Conservation (phyloP, 2,329 filamentous ascomycete genomes). For the Fusarium newnesense region DNA sequence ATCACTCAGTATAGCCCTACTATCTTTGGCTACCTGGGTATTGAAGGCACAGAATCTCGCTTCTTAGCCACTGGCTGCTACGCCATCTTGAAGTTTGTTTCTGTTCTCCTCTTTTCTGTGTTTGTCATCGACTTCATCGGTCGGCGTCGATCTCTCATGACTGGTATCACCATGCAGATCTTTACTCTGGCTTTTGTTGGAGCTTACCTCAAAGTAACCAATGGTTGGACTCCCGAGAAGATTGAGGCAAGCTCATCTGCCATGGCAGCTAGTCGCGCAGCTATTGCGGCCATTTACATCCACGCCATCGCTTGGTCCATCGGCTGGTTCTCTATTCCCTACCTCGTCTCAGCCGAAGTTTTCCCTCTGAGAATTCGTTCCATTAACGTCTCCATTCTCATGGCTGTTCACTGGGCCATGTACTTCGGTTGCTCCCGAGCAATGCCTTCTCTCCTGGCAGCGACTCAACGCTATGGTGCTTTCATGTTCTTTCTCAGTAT, state of each 20-base stretch:
- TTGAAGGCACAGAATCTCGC: constrained; percentile 34
- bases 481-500: constrained; percentile 47
- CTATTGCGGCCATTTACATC: constrained; percentile 57
- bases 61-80: constrained; percentile 44
- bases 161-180: constrained; percentile 48
- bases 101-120: constrained; percentile 41
- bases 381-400: constrained; percentile 53
- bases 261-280: constrained; percentile 49
- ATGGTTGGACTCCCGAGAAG: constrained; percentile 25
- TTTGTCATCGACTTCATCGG: constrained; percentile 48
- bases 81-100: constrained; percentile 45
- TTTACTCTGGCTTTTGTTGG: constrained; percentile 46
- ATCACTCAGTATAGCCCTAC: constrained; percentile 47
- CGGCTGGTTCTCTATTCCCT: constrained; percentile 59
- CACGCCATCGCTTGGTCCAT: constrained; percentile 57
- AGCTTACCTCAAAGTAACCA: constrained; percentile 46
- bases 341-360: constrained; percentile 57
- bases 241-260: constrained; percentile 33
- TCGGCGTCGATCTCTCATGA: constrained; percentile 47
- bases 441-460: constrained; percentile 48
- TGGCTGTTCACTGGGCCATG: constrained; percentile 55
- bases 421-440: constrained; percentile 49
- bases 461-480: constrained; percentile 46
- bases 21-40: constrained; percentile 46
- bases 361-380: constrained; percentile 56